Percentiles rank a stretch among this genome's conserved stretches.
Conservation (phyloP, 257 asterid species). For the Echium plantagineum region DNA sequence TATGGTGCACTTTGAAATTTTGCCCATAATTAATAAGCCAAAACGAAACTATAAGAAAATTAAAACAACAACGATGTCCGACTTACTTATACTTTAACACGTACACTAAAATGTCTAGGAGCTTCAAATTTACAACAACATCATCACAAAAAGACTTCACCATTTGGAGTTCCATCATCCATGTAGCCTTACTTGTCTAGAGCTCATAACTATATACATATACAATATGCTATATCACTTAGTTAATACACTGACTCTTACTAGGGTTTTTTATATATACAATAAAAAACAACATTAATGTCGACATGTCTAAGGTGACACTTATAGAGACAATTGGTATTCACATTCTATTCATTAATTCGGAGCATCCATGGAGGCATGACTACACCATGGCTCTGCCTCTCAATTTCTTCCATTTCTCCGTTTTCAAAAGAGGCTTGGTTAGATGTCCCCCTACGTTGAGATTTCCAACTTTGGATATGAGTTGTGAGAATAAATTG, state of each 20-base stretch:
- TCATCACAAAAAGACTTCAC: not conserved
- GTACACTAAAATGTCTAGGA: no score
- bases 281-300: not conserved
- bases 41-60: no score
- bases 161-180: not conserved
- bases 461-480: not conserved
- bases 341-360: slow-evolving; percentile 5
- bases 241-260: no score
- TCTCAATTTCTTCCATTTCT: slow-evolving; percentile 27
- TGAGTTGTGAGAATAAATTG: not conserved
- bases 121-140: no score
- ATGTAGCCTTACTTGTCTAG: not conserved
- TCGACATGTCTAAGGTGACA: no score
- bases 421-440: slow-evolving; percentile 21
- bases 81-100: no score
- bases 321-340: no score
- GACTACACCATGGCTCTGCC: slow-evolving; percentile 24
- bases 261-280: not conserved
- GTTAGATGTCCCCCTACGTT: slow-evolving; percentile 29
- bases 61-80: no score
- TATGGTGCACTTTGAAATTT: no score
- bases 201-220: not conserved
- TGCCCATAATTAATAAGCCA: no score
- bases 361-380: slow-evolving; percentile 31
- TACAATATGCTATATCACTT: no score